Base-by-base conservation (phyloP, 495 filamentous ascomycete genomes). In the Penicillium steckii region DNA sequence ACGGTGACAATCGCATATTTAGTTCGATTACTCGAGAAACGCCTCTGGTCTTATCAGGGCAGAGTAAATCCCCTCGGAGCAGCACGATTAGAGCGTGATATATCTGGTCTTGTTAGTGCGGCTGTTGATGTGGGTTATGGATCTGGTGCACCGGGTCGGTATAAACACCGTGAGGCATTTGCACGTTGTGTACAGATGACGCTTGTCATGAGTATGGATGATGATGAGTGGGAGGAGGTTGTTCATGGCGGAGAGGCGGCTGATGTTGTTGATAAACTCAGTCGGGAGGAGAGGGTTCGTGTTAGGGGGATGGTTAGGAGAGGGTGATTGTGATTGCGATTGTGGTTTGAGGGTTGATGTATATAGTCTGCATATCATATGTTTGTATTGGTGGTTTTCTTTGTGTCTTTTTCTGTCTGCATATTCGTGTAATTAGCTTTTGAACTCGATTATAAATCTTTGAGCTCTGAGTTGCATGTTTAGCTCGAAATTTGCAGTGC, bases 151-250 rank as follows among this genome's bases (percentile, higher is more conserved):
- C 59, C 68, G 10, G 71, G 65, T 2, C 61, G 73, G 37, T 98
- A 96, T 67, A 81, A 82, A 2, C 80, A 96, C 40, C 74, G 92
- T 10, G 92, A 96, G 62, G 63, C 81, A 12, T 97, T 98, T 75
- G 79, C 78, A 44, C 82, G 83, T 53, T 89, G 89, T 49, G 77
- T 82, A 55, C 92, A 98, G 78, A 88, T 97, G 54, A 83, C 86
- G 42, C 80, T 96, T 71, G 81, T 96, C 4, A 89, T 95, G 62
- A 92, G 92, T 53, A 95, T 97, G 91, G 94, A 98, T 66, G 91
- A 95, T 15, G 94, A 98, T 50, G 95, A 98, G 70, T 96, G 92
- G 90, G 90, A 91, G 44, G 93, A 93, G 67, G 65, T 88, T 17
- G 24, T 74, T 19, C 46, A 50, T n/a, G 67, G 69, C 35, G 72